Conservation (phyloP, 495 filamentous ascomycete species). For the Geopyxis carbonaria region DNA sequence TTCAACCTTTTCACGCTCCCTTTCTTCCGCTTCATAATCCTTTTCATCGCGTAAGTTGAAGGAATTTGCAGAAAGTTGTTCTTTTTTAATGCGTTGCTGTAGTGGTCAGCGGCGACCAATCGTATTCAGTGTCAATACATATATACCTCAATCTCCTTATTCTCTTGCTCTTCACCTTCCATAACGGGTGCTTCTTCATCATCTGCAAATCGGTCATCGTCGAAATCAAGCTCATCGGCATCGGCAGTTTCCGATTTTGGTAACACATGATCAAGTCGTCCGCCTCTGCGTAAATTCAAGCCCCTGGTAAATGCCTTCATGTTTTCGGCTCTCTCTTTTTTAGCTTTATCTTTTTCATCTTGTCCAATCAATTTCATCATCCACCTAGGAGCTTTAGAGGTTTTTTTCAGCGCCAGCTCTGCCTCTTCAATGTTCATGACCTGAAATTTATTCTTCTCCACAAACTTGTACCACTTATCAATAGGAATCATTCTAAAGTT, state of each 20-base stretch:
- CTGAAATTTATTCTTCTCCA: slow-evolving; percentile 64
- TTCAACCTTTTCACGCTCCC: slow-evolving; percentile 48
- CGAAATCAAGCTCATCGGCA: slow-evolving; percentile 42
- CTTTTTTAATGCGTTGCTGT: slow-evolving; percentile 55
- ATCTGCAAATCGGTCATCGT: slow-evolving; percentile 57
- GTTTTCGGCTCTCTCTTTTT: slow-evolving; percentile 34
- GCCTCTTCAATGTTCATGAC: slow-evolving; percentile 67
- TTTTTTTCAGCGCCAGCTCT: slow-evolving; percentile 62
- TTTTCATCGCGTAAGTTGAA: slow-evolving; percentile 73
- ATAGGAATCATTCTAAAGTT: slow-evolving; percentile 75
- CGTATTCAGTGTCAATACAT: too few species aligned
- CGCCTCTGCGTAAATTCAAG: slow-evolving; percentile 22
- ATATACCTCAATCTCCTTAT: slow-evolving; percentile 57
- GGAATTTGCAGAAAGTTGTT: slow-evolving; percentile 71
- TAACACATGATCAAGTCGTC: slow-evolving; percentile 11
- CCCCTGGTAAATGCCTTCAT: slow-evolving; percentile 14
- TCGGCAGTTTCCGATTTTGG: slow-evolving; percentile 34
- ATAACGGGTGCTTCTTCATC: slow-evolving; percentile 83
- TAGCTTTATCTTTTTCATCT: slow-evolving; percentile 31
- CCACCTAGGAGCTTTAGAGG: slow-evolving; percentile 56
- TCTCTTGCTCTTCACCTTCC: slow-evolving; percentile 64
- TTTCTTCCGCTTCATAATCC: slow-evolving; percentile 67
- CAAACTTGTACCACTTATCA: slow-evolving; percentile 92
- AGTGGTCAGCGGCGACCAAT: background rate
- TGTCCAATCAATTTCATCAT: slow-evolving; percentile 47